Evolutionary conservation across 1,284 basidiomycete species (phyloP).

Genomic region (Cutaneotrichosporon mucoides): DNA sequence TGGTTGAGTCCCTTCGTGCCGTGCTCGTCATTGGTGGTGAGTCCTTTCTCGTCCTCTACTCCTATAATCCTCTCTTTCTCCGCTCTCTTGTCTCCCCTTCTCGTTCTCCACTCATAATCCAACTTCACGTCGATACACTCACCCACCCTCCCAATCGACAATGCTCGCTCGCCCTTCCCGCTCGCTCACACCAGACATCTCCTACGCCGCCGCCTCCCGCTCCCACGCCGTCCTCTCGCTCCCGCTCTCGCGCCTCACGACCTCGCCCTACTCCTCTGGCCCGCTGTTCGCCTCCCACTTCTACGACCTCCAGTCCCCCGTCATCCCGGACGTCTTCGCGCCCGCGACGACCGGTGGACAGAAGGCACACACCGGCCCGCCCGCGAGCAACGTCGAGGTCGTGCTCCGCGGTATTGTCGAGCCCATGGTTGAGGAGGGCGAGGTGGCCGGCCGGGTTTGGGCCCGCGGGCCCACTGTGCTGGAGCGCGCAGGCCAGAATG

Average conservation of each 20-base stretch:
- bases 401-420: constrained; percentile 28
- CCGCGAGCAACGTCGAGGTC: constrained; percentile 44
- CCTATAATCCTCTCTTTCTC: too few species aligned
- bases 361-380: constrained; percentile 38
- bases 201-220: constrained; percentile 22
- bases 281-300: constrained; percentile 42
- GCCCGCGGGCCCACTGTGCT: constrained; percentile 34
- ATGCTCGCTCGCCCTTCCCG: too few species aligned
- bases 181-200: constrained; percentile 18
- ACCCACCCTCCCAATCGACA: too few species aligned
- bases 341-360: constrained; percentile 12
- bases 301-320: constrained; percentile 39
- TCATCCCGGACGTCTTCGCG: constrained; percentile 19
- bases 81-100: too few species aligned
- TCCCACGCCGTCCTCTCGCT: constrained; percentile 40
- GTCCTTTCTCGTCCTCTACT: background rate
- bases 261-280: constrained; percentile 31
- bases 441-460: constrained; percentile 27
- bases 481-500: constrained; percentile 4
- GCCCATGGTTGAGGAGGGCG: constrained; percentile 11
- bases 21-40: constrained; percentile 3
- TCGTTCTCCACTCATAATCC: too few species aligned
- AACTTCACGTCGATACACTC: too few species aligned
- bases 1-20: constrained; percentile 10
- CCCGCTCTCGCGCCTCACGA: constrained; percentile 34